Conservation (phyloP, 1,284 basidiomycete genomes). For the Cutaneotrichosporon cavernicola region DNA sequence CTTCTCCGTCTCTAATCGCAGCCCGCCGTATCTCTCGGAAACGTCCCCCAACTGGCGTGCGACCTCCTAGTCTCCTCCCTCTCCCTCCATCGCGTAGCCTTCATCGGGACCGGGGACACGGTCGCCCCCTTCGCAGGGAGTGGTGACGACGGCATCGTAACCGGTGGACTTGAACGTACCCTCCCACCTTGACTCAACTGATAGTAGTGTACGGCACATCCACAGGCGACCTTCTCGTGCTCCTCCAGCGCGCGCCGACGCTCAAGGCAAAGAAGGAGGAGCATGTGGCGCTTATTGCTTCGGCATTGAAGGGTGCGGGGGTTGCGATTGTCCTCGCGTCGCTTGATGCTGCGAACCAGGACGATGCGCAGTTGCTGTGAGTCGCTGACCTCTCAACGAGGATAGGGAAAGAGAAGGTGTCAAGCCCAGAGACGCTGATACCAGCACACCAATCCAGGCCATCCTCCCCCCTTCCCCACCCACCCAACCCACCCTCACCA, state of each 20-base stretch:
- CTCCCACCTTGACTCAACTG: background rate
- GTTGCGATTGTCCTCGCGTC: conserved; percentile 67
- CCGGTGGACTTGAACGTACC: conserved; percentile 71
- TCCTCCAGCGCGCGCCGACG: conserved; percentile 66
- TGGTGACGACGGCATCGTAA: conserved; percentile 64
- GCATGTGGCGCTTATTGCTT: conserved; percentile 61
- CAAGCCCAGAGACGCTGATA: conserved; percentile 5
- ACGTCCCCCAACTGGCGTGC: conserved; percentile 70
- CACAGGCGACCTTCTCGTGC: conserved; percentile 15
- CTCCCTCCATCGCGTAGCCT: conserved; percentile 61
- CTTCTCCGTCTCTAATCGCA: conserved; percentile 61
- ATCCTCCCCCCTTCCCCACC: conserved; percentile 50
- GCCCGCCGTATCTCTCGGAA: conserved; percentile 76
- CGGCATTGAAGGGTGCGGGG: conserved; percentile 59
- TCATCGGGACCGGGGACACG: conserved; percentile 61
- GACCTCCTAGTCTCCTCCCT: conserved; percentile 71
- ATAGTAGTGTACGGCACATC: conserved; percentile 19
- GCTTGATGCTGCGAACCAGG: conserved; percentile 68
- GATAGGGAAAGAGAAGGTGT: background rate
- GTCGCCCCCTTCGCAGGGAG: conserved; percentile 68
- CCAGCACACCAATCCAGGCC: conserved; percentile 48
- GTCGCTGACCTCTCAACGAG: conserved; percentile 37
- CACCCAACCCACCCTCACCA: conserved; percentile 55
- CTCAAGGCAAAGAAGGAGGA: conserved; percentile 70
- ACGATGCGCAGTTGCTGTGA: conserved; percentile 72